These are phyloP conservation scores for Fraxinus sp. DNA, from an alignment of 305 asterid genomes.

Conservation along the genomic window DNA sequence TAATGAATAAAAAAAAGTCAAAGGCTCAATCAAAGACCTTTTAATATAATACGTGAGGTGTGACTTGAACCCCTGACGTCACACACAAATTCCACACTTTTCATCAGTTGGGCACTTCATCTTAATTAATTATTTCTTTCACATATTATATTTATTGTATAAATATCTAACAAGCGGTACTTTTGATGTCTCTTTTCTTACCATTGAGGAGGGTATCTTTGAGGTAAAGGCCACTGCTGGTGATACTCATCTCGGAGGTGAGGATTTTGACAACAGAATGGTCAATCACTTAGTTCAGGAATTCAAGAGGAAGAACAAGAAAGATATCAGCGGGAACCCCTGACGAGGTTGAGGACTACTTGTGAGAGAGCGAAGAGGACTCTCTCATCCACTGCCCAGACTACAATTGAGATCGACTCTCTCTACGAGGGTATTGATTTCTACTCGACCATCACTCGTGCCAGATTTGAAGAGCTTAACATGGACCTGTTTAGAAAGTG, in stretches of 20 bases:
- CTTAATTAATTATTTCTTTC: too few species aligned
- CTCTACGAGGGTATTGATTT: background rate
- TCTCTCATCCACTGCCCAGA: background rate
- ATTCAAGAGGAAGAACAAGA: background rate
- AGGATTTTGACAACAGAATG: slow-evolving; percentile 71
- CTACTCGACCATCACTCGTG: background rate
- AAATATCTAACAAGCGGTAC: too few species aligned
- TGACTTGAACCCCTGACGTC: too few species aligned
- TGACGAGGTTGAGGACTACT: background rate
- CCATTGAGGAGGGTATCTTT: slow-evolving; percentile 76
- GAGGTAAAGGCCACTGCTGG: slow-evolving; percentile 85
- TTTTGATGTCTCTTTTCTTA: slow-evolving; percentile 68
- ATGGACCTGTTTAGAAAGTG: background rate
- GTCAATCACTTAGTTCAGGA: background rate
- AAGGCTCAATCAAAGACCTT: too few species aligned
- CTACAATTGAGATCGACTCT: background rate
- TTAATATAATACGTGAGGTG: too few species aligned
- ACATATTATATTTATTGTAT: too few species aligned
- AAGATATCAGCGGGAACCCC: background rate
- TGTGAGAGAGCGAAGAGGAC: background rate
- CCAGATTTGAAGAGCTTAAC: background rate
- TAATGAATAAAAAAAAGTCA: too few species aligned
- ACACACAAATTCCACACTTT: too few species aligned
- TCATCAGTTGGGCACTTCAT: too few species aligned
- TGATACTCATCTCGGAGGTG: slow-evolving; percentile 78